These are phyloP conservation scores for Eucommia ulmoides DNA, from an alignment of 257 asterid genomes.

Conservation along the genomic window DNA sequence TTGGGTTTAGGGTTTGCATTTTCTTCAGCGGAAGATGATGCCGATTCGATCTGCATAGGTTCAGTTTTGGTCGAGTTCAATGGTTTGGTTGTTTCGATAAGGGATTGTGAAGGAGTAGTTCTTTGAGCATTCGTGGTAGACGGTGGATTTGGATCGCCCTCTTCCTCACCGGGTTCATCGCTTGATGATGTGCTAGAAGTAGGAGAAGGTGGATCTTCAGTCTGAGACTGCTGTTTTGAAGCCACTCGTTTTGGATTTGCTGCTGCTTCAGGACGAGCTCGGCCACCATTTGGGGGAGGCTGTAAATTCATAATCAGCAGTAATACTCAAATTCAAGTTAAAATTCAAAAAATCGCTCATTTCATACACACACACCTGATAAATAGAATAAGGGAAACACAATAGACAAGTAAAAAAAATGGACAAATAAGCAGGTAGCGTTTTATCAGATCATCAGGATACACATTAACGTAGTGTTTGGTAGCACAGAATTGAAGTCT, in stretches of 20 bases:
- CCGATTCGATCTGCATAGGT: constrained; percentile 7
- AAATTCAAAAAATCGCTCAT: too few species aligned
- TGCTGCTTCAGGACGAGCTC: constrained; percentile 22
- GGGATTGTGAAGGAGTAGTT: constrained; percentile 9
- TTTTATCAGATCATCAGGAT: too few species aligned
- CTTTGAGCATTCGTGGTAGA: constrained; percentile 30
- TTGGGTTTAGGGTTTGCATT: constrained; percentile 3
- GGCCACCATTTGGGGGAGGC: constrained; percentile 27
- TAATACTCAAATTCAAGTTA: too few species aligned
- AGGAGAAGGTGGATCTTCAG: constrained; percentile 31
- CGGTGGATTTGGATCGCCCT: constrained; percentile 27
- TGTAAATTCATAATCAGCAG: constrained; percentile 9
- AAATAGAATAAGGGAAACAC: too few species aligned
- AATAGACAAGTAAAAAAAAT: too few species aligned
- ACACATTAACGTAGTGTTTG: too few species aligned
- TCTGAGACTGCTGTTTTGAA: constrained; percentile 21
- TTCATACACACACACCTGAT: too few species aligned
- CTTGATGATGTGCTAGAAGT: constrained; percentile 29
- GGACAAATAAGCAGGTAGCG: neutral
- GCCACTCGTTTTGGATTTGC: constrained; percentile 21
- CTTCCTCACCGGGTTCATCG: constrained; percentile 28
- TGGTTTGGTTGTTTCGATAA: neutral
- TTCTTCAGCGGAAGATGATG: constrained; percentile 2
- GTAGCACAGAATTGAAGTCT: too few species aligned
- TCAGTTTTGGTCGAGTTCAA: constrained; percentile 5